These are phyloP conservation scores for Bertia moriformis DNA, from an alignment of 2,329 filamentous ascomycete genomes.

Conservation along the genomic window DNA sequence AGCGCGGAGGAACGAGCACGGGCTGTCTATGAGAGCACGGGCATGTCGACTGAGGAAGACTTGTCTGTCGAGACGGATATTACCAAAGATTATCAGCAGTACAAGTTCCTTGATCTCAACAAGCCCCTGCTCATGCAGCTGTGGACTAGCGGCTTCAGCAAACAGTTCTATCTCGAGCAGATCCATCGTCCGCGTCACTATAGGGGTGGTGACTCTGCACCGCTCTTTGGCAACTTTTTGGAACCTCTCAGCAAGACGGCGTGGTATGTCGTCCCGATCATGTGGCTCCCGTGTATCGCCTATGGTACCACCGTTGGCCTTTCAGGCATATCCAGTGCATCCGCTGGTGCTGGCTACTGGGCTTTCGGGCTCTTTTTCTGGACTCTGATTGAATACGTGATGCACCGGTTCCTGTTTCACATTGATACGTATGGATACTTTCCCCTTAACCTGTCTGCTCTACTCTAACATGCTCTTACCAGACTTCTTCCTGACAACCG, in stretches of 20 bases:
- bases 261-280: conserved; percentile 74
- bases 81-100: conserved; percentile 61
- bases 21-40: conserved; percentile 49
- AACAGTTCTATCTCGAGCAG: conserved; percentile 93
- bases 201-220: conserved; percentile 80
- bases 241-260: conserved; percentile 90
- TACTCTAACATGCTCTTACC: not conserved
- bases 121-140: conserved; percentile 76
- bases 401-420: conserved; percentile 89
- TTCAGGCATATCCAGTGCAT: conserved; percentile 35
- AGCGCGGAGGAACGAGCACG: conserved; percentile 11
- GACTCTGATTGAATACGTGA: conserved; percentile 75
- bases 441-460: not conserved
- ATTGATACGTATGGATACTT: conserved; percentile 60
- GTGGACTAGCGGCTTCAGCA: conserved; percentile 75
- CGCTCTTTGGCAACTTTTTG: conserved; percentile 94
- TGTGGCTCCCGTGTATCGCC: conserved; percentile 71
- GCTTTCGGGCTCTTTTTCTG: conserved; percentile 61
- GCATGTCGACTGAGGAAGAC: conserved; percentile 81
- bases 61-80: conserved; percentile 73
- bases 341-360: conserved; percentile 45
- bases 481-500: conserved; percentile 85
- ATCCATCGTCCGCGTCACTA: conserved; percentile 93
- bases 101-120: conserved; percentile 88
- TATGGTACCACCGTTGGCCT: conserved; percentile 59